phyloP scores from a whole-genome alignment of 306 rosid species.

The Prunus mira region DNA sequence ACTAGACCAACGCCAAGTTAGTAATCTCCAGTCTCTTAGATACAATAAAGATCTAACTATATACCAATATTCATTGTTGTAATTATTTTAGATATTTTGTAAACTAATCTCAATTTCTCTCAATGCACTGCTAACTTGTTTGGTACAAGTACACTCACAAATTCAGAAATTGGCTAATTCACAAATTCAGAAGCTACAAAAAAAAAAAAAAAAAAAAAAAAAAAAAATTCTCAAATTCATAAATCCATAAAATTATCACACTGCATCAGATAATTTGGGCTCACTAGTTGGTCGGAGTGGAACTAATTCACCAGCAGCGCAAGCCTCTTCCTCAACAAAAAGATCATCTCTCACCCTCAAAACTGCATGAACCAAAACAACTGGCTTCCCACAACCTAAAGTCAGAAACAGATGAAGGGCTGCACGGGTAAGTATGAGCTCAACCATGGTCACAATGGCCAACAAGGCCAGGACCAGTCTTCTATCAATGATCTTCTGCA shows the following conservation, averaged over 20 bases:
- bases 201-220: accelerated
- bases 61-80: too few species aligned
- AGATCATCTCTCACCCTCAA: conserved; percentile 36
- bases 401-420: conserved; percentile 47
- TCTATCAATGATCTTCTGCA: conserved; percentile 42
- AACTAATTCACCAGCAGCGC: conserved; percentile 29
- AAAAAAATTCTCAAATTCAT: too few species aligned
- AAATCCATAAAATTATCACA: conserved; percentile 19
- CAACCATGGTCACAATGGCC: conserved; percentile 37
- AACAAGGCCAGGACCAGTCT: conserved; percentile 39
- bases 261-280: conserved; percentile 15
- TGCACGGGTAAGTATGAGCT: conserved; percentile 42
- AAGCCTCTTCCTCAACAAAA: conserved; percentile 30
- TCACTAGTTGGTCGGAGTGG: conserved; percentile 25
- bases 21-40: too few species aligned
- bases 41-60: too few species aligned
- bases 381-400: conserved; percentile 36
- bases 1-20: too few species aligned
- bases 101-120: too few species aligned
- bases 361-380: conserved; percentile 61
- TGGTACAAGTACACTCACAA: too few species aligned
- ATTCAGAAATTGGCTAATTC: too few species aligned
- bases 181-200: too few species aligned
- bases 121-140: too few species aligned
- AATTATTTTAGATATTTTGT: too few species aligned